Base-by-base conservation (phyloP, 2,329 filamentous ascomycete genomes). In the Venturia carpophila region DNA sequence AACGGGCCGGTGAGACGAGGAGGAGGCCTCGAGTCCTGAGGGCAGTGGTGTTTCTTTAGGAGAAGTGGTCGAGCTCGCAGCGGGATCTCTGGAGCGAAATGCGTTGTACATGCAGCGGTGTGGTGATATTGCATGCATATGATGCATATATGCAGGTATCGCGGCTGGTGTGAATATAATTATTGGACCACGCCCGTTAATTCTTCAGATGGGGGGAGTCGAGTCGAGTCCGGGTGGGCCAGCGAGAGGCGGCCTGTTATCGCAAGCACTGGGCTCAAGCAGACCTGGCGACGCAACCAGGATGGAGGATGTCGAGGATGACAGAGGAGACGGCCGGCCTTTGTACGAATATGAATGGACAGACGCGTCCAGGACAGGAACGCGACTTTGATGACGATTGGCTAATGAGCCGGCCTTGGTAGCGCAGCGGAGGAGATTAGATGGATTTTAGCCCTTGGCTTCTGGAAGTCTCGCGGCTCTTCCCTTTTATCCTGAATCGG, bases 21-120 rank as follows among this genome's bases (percentile, higher is more conserved):
- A 58, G 52, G 52, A 39, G 52, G 52, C 52, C 52, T 58, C 52
- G 27, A 37, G 52, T 58, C 52, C 52, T 58, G 52, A 27, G 52
- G 52, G 49, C 0, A 34, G 27, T 58, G 27, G 30, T 56, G 52
- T 19, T 19, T 56, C 52, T 56, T 56, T 27, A 56, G 52, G 30
- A 58, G 49, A 17, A 9, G 34, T 30, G 49, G 47, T 17, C 24
- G 49, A 34, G 34, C 11, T 34, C 24, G 45, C 27, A 17, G 52
- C 52, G 52, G 52, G 52, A 37, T n/a, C 3, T 27, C 52, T 56
- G 52, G 27, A 4, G 27, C 7, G 21, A 37, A 24, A 58, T 58
- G 52, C 52, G 52, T 37, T 37, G 52, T 58, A n/a, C 30, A 27
- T 58, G 37, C 37, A 58, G 30, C 27, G 27, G 30, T 37, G 27